A percentile compares a stretch with the other conserved stretches of the same genome.
Evolutionary conservation across 169 alveolate genomes (phyloP).

Genomic region (Perkinsus marinus): DNA sequence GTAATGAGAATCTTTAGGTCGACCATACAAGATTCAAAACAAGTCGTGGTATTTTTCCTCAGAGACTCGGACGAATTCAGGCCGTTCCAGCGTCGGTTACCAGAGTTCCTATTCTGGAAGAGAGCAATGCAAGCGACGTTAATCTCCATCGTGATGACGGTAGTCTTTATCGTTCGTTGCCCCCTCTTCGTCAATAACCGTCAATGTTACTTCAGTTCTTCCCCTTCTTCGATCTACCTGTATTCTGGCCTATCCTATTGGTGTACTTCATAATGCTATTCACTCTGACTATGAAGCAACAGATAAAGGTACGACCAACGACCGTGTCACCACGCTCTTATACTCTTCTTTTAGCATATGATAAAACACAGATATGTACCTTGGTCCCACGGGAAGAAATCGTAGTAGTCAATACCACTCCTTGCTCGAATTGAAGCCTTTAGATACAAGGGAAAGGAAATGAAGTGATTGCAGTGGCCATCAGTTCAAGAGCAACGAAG

Average conservation of each 20-base stretch:
- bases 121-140: slow-evolving; percentile 37
- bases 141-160: slow-evolving; percentile 33
- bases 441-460: background rate
- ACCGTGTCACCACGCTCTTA: background rate
- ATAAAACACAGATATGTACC: slow-evolving; percentile 31
- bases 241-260: slow-evolving; percentile 69
- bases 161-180: background rate
- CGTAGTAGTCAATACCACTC: background rate
- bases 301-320: slow-evolving; percentile 23
- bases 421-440: background rate
- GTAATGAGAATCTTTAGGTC: slow-evolving; percentile 1
- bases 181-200: too few relatives aligned
- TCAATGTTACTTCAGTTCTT: background rate
- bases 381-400: slow-evolving; percentile 29
- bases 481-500: background rate
- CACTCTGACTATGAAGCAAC: slow-evolving; percentile 61
- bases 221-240: slow-evolving; percentile 54
- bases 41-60: slow-evolving; percentile 38
- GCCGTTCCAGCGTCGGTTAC: slow-evolving; percentile 60
- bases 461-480: background rate
- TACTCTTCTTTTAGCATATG: slow-evolving; percentile 13
- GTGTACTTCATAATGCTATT: slow-evolving; percentile 57
- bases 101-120: slow-evolving; percentile 63
- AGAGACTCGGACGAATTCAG: slow-evolving; percentile 43
- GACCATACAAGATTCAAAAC: slow-evolving; percentile 2